Evolutionary conservation across 2,329 filamentous ascomycete genomes (phyloP), one percentile per base, ranked within the genome.

Genomic region (Colletotrichum sp.): DNA sequence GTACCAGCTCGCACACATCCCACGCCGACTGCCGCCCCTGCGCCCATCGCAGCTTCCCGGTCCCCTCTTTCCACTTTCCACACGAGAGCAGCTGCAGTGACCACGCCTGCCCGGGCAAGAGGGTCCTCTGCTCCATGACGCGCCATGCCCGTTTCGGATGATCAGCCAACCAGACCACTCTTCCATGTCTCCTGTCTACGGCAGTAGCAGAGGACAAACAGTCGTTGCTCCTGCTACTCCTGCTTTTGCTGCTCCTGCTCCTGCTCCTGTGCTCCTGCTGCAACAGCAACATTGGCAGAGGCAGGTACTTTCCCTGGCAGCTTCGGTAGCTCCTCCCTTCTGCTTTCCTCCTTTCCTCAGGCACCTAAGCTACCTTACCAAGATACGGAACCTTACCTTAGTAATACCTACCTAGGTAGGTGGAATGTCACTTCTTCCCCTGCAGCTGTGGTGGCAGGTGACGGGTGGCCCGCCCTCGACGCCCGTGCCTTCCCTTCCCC

Each of bases 141-240:
- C 66, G 49, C 71, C 62, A 77, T 66, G 39, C 75, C 72, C 13
- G 60, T 67, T 77, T 75, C 62, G 75, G 71, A 68, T 60, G 49
- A 71, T 71, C 62, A 71, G 64, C 74, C 34, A 74, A 74, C 59
- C 34, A 32, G 26, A 49, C 24, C 32, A 64, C 32, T 18, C 21
- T 39, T 28, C 62, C 24, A 59, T 12, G 15, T 59, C 44, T 59
- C 13, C 55, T 59, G 18, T n/a, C 24, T 59, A 13, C 44, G 44
- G 44, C 44, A 52, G 44, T 7, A 21, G 44, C n/a, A 49, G n/a
- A 49, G 44, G n/a, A 49, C 10, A 49, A 49, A 7, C 44, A 52
- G n/a, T 52, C 44, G 3, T 49, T 21, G 44, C n/a, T n/a, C 18
- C n/a, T 18, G 18, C 44, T 49, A 6, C 44, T 49, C 44, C 10